Evolutionary conservation across 306 rosid genomes (phyloP).

Genomic region (Glycine tomentella): DNA sequence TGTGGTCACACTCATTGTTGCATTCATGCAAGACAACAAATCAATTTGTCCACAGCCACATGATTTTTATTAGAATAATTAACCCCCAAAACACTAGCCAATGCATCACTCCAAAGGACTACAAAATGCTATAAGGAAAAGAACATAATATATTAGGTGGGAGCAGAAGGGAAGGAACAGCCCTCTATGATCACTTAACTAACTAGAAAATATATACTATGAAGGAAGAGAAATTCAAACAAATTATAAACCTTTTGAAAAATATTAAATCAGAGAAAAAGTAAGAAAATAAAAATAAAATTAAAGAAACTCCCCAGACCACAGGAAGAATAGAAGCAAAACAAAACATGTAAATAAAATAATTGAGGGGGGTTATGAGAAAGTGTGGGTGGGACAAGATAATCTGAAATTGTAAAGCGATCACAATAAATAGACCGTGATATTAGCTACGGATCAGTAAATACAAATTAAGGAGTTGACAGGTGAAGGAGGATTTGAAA

Average conservation of each 20-base stretch:
- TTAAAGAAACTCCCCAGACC: not conserved
- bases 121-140: constrained; percentile 37
- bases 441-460: constrained; percentile 60
- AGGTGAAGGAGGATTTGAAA: constrained; percentile 54
- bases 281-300: not conserved
- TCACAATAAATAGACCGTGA: constrained; percentile 63
- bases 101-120: constrained; percentile 50
- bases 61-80: constrained; percentile 47
- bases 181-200: constrained; percentile 37
- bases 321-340: not conserved
- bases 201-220: not conserved
- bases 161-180: constrained; percentile 45
- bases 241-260: constrained; percentile 4
- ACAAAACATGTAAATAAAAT: constrained; percentile 34
- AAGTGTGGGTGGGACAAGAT: constrained; percentile 53
- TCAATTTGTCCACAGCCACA: constrained; percentile 65
- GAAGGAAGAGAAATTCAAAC: constrained; percentile 26
- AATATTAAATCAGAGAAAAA: not conserved
- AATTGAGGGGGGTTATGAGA: constrained; percentile 44
- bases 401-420: constrained; percentile 37
- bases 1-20: constrained; percentile 75
- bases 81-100: constrained; percentile 52
- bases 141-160: constrained; percentile 43
- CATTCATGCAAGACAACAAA: constrained; percentile 80
- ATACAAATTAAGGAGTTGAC: constrained; percentile 66